Percentiles rank a stretch among this genome's conserved stretches.
Conservation (phyloP, 352 stramenopile species). For the Discostella stelligera region DNA sequence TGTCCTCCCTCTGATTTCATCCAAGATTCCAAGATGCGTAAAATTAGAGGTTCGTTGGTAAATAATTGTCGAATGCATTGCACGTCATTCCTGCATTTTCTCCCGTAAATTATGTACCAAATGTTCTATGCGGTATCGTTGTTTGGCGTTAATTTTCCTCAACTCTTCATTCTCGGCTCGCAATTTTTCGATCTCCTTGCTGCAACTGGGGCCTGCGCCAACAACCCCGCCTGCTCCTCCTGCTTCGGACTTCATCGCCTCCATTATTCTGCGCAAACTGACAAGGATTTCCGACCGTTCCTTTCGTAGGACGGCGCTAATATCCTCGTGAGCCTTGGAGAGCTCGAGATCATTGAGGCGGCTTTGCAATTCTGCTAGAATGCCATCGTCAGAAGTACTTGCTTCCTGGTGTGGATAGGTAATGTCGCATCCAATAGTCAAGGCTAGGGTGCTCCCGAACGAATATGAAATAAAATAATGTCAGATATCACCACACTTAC, state of each 20-base stretch:
- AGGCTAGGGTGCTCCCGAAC: not conserved
- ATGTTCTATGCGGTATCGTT: conserved; percentile 57
- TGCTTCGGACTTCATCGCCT: conserved; percentile 41
- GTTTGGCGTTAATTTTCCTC: conserved; percentile 58
- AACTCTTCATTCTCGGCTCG: conserved; percentile 53
- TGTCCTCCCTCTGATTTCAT: conserved; percentile 12
- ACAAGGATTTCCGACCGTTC: conserved; percentile 53
- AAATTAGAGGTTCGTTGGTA: too few species aligned
- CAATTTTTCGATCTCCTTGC: conserved; percentile 52
- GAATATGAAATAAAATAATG: not conserved
- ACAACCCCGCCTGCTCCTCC: conserved; percentile 20
- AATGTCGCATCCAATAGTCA: too few species aligned
- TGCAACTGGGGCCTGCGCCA: too few species aligned
- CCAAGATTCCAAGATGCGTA: not conserved
- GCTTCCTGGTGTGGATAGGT: conserved; percentile 10
- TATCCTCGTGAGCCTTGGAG: conserved; percentile 48
- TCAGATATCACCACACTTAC: too few species aligned
- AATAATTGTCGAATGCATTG: too few species aligned
- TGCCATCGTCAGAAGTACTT: conserved; percentile 7
- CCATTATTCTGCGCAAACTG: conserved; percentile 44
- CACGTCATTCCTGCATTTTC: conserved; percentile 5
- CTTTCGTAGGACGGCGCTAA: conserved; percentile 29
- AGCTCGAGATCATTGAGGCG: conserved; percentile 47
- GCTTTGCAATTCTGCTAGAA: conserved; percentile 41
- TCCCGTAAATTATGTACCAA: conserved; percentile 54